Percentiles rank a stretch among this genome's conserved stretches.
phyloP scores from a whole-genome alignment of 257 asterid genomes.

The Leptodermis oblonga region DNA sequence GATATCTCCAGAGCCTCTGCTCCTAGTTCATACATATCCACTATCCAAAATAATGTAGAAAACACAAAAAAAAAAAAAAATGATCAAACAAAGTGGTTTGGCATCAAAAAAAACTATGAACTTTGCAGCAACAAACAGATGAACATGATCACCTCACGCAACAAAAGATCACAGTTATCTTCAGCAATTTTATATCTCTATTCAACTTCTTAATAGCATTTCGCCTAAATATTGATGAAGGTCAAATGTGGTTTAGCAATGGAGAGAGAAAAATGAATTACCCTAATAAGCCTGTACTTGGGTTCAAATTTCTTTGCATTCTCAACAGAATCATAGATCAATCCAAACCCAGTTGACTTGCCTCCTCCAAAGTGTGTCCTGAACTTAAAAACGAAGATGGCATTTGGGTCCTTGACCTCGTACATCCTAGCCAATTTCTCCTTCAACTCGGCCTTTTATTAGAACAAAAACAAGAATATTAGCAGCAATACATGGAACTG shows the following conservation, averaged over 20 bases:
- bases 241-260: neutral
- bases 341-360: slow-evolving; percentile 87
- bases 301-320: slow-evolving; percentile 90
- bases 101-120: neutral
- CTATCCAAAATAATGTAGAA: neutral
- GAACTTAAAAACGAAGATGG: slow-evolving; percentile 88
- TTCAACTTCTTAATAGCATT: neutral
- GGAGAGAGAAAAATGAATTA: slow-evolving; percentile 16
- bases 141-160: neutral
- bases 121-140: neutral
- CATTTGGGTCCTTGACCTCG: slow-evolving; percentile 73
- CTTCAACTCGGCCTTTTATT: slow-evolving; percentile 67
- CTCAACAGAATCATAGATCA: slow-evolving; percentile 88
- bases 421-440: slow-evolving; percentile 72
- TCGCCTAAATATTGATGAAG: too few relatives aligned
- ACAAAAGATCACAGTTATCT: too few relatives aligned
- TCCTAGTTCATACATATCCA: neutral
- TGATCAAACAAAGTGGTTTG: neutral
- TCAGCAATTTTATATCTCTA: too few relatives aligned
- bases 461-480: neutral
- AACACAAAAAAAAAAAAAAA: neutral
- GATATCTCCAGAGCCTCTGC: neutral
- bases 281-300: slow-evolving; percentile 88
- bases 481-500: neutral
- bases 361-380: slow-evolving; percentile 98